Evolutionary conservation across 1,284 basidiomycete genomes (phyloP).

Genomic region (Ganoderma sp.): DNA sequence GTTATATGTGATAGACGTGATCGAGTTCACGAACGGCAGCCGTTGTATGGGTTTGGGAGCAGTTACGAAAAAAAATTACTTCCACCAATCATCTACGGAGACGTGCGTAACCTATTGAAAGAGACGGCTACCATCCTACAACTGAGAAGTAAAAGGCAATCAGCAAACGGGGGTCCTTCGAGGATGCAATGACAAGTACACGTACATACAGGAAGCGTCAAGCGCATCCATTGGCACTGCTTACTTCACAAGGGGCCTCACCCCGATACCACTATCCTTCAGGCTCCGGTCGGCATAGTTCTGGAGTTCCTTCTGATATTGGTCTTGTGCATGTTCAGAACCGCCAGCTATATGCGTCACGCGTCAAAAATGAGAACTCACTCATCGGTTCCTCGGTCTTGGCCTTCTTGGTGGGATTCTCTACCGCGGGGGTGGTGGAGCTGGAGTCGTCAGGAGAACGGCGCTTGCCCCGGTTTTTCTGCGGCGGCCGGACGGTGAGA

Average conservation of each 20-base stretch:
- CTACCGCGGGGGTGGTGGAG: constrained; percentile 43
- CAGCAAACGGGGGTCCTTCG: background rate
- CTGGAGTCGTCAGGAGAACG: constrained; percentile 47
- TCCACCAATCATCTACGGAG: background rate
- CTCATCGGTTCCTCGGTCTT: constrained; percentile 43
- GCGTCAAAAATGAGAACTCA: constrained; percentile 24
- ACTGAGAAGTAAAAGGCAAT: constrained; percentile 16
- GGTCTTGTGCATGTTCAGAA: constrained; percentile 29
- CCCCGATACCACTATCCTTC: constrained; percentile 48
- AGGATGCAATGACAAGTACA: background rate
- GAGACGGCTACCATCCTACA: constrained; percentile 14
- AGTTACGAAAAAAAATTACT: background rate
- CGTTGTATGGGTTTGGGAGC: too few species aligned
- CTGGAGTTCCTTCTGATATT: constrained; percentile 48
- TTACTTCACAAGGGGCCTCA: constrained; percentile 49
- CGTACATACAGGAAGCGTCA: constrained; percentile 24
- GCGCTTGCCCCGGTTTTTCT: constrained; percentile 71
- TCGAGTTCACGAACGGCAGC: background rate
- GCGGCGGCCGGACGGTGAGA: constrained; percentile 6
- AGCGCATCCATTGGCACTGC: background rate
- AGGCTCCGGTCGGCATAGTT: constrained; percentile 44
- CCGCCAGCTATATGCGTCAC: background rate
- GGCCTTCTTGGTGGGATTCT: constrained; percentile 47
- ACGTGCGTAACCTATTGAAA: background rate
- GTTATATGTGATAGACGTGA: background rate